Evolutionary conservation across 257 asterid species (phyloP).

Genomic region (Solanum neorickii): DNA sequence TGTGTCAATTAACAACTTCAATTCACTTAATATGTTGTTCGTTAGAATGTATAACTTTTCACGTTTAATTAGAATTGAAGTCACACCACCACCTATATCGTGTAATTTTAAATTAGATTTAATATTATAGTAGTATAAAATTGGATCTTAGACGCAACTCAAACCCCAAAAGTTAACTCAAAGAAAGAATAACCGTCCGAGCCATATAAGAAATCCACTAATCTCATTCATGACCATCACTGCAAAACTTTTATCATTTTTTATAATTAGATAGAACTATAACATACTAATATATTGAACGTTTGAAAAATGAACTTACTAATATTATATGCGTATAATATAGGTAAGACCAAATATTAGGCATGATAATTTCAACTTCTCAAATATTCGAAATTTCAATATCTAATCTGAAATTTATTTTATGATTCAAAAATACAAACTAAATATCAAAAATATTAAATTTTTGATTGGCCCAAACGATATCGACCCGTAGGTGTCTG

Average conservation of each 20-base stretch:
- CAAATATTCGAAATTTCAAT: too few relatives aligned
- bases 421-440: background rate
- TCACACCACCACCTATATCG: background rate
- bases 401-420: background rate
- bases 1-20: background rate
- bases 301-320: background rate
- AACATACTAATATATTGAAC: too few relatives aligned
- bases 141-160: too few relatives aligned
- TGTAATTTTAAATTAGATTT: too few relatives aligned
- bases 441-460: background rate
- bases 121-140: too few relatives aligned
- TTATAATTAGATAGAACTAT: background rate
- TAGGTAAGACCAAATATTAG: background rate
- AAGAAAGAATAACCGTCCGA: rapidly evolving
- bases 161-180: too few relatives aligned
- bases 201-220: too few relatives aligned
- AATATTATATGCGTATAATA: too few relatives aligned
- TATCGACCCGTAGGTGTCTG: background rate
- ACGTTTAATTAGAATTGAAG: background rate
- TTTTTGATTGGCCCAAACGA: background rate
- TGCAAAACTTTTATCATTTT: background rate
- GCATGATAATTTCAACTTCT: background rate
- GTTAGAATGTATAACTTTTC: background rate
- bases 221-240: background rate
- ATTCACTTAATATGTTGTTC: background rate